These are phyloP conservation scores for Alloteropsis semialata DNA, from an alignment of 176 grass and related monocot genomes.

Conservation along the genomic window DNA sequence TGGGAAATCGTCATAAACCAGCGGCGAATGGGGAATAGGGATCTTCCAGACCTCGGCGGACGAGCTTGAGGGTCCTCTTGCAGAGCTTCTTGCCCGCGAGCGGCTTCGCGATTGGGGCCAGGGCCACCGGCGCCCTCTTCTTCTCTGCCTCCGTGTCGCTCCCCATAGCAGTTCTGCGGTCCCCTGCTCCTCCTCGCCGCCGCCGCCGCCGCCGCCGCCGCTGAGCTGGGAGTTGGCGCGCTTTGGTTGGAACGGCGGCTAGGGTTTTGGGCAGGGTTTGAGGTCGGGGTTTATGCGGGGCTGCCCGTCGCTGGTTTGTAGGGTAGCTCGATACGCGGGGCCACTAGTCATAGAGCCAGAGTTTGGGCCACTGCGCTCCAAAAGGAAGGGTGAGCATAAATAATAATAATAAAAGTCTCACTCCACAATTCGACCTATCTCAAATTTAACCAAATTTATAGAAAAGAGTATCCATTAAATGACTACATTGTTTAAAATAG, in stretches of 20 bases:
- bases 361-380: background rate
- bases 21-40: background rate
- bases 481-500: too few relatives aligned
- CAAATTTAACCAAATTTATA: too few relatives aligned
- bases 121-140: slow-evolving; percentile 25
- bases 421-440: too few relatives aligned
- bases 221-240: background rate
- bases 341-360: background rate
- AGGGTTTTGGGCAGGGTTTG: slow-evolving; percentile 30
- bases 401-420: too few relatives aligned
- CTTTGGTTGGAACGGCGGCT: slow-evolving; percentile 28
- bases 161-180: slow-evolving; percentile 17
- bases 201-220: slow-evolving; percentile 11
- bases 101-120: slow-evolving; percentile 71
- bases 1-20: background rate
- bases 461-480: too few relatives aligned
- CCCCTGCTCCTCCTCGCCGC: background rate
- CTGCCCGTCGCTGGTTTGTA: background rate
- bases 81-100: slow-evolving; percentile 72
- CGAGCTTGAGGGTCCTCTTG: slow-evolving; percentile 86
- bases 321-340: background rate
- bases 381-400: too few relatives aligned
- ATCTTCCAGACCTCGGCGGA: slow-evolving; percentile 22
- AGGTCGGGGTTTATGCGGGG: background rate
- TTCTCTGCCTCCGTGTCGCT: slow-evolving; percentile 42